Evolutionary conservation across 441 rosid genomes (phyloP).

Genomic region (Rhodomyrtus psidioides): DNA sequence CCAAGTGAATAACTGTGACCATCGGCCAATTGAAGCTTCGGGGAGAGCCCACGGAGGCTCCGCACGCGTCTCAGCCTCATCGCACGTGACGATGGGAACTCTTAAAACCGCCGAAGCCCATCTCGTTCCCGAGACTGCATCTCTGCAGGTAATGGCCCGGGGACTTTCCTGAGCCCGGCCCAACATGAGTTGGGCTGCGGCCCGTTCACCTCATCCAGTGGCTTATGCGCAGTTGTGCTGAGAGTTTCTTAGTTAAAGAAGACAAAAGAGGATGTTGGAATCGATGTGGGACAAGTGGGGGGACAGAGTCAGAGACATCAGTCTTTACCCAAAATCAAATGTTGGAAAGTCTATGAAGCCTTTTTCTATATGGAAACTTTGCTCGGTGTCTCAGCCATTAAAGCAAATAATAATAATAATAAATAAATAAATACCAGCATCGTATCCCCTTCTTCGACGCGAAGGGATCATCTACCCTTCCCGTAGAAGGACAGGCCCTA

Average conservation of each 20-base stretch:
- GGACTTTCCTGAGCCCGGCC: slow-evolving; percentile 5
- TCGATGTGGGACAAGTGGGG: background rate
- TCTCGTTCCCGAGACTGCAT: slow-evolving; percentile 6
- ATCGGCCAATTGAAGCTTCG: background rate
- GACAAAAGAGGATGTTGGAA: accelerated
- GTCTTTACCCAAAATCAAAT: background rate
- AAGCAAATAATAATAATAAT: no score
- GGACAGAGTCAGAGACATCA: background rate
- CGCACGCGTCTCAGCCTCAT: slow-evolving; percentile 17
- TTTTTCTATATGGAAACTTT: no score
- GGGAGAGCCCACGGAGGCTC: background rate
- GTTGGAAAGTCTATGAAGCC: background rate
- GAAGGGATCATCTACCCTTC: no score
- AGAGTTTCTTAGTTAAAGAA: background rate
- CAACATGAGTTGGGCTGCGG: accelerated
- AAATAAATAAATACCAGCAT: no score
- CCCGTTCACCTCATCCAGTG: slow-evolving; percentile 2
- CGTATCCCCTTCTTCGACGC: no score
- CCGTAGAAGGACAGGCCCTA: no score
- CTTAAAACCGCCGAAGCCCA: accelerated
- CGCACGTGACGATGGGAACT: background rate
- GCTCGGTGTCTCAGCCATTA: no score
- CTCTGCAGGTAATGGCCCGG: background rate
- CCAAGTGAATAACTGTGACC: slow-evolving; percentile 4
- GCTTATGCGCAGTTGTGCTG: no score